These are phyloP conservation scores for Pleurotus salmoneostramineus DNA, from an alignment of 768 basidiomycete species.

Conservation along the genomic window DNA sequence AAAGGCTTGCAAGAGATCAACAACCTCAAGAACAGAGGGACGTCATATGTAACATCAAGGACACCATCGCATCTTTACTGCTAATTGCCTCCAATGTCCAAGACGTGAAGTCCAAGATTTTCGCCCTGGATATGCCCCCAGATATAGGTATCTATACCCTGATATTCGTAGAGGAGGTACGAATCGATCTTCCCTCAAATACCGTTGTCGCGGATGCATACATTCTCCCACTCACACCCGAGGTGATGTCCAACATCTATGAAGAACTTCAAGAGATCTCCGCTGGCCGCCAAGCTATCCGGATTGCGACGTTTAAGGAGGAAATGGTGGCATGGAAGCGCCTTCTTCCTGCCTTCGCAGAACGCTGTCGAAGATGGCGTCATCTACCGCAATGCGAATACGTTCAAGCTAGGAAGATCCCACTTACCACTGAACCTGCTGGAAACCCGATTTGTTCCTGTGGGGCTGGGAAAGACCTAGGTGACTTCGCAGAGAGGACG, in stretches of 20 bases:
- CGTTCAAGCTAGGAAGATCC: conserved; percentile 23
- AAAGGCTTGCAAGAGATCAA: conserved; percentile 7
- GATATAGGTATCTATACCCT: conserved; percentile 27
- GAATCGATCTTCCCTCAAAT: conserved; percentile 43
- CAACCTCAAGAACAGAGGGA: conserved; percentile 1
- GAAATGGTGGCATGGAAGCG: conserved; percentile 46
- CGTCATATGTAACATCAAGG: conserved; percentile 11
- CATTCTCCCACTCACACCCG: conserved; percentile 31
- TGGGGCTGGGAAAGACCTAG: conserved; percentile 44
- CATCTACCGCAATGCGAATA: conserved; percentile 50
- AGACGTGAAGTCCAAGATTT: conserved; percentile 12
- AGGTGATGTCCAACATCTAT: conserved; percentile 15
- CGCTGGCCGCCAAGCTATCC: neutral
- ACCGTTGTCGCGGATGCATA: conserved; percentile 50
- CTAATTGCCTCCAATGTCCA: neutral
- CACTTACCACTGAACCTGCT: conserved; percentile 31
- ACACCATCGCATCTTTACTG: conserved; percentile 12
- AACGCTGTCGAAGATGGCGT: conserved; percentile 51
- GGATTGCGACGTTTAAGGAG: conserved; percentile 19
- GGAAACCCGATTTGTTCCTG: conserved; percentile 48
- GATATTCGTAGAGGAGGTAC: conserved; percentile 42
- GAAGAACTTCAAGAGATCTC: neutral
- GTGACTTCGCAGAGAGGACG: conserved; percentile 23
- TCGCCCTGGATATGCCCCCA: conserved; percentile 20
- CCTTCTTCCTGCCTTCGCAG: conserved; percentile 45